Percentiles rank a stretch among this genome's conserved stretches.
Conservation (phyloP, 345 rosid species). For the Rhizophora mangle region DNA sequence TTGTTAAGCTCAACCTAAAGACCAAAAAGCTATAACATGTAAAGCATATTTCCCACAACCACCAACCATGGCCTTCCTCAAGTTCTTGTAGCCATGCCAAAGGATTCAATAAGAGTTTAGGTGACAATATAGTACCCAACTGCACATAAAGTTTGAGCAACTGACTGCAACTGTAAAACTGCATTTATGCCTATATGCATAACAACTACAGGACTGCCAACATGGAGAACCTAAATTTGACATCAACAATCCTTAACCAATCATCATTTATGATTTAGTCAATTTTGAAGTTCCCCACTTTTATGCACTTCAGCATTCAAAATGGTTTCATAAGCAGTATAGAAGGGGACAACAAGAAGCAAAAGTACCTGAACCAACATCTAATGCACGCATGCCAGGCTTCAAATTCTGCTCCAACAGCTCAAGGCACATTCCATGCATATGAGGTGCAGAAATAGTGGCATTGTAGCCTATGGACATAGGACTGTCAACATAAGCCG, state of each 20-base stretch:
- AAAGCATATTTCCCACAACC: too few species aligned
- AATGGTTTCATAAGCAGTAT: neutral
- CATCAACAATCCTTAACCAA: too few species aligned
- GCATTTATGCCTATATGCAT: too few species aligned
- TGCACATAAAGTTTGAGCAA: neutral
- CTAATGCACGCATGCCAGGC: conserved; percentile 91
- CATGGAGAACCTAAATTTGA: too few species aligned
- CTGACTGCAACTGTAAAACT: neutral
- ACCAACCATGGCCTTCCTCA: too few species aligned
- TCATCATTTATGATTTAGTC: neutral
- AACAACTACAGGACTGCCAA: too few species aligned
- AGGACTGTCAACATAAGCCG: conserved; percentile 81
- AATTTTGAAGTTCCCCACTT: neutral
- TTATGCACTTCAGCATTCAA: neutral
- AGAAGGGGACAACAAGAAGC: neutral
- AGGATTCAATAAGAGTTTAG: too few species aligned
- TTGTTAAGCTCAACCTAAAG: neutral
- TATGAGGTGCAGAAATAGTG: conserved; percentile 97
- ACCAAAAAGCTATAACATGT: neutral
- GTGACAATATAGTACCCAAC: neutral
- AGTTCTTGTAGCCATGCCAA: too few species aligned
- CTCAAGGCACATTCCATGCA: conserved; percentile 95
- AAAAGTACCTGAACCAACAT: conserved; percentile 88
- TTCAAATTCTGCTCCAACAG: conserved; percentile 72
- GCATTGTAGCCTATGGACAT: conserved; percentile 92